Base-by-base conservation (phyloP, 2,329 filamentous ascomycete genomes). In the Xylariaceae sp. region DNA sequence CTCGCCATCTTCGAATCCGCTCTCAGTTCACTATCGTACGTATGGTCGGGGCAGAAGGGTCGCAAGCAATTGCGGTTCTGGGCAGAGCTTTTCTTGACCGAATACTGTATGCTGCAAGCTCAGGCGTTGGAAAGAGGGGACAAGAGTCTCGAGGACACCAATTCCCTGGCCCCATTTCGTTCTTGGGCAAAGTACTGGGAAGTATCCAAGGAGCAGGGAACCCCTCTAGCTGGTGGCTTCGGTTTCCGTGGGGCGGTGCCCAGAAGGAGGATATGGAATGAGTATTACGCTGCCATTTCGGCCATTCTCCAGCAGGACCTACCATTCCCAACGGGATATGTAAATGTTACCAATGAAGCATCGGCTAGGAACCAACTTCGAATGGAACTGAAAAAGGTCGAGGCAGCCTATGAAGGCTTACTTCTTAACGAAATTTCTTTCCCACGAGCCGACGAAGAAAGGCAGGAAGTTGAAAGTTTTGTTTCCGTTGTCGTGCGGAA, bases 221-320 rank as follows among this genome's bases (percentile, higher is more conserved):
- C 77, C 2, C 74, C 78, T 1, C 73, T 80, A 3, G 73, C 76
- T 0, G 84, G 83, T 37, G 84, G 85, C 5, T 77, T 79, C 54
- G 83, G 83, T n/a, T 81, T 84, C 65, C 79, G 80, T 59, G 82
- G 84, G 19, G 78, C 82, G 9, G 80, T 87, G 18, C 81, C 84
- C 26, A 79, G 89, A 60, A 81, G 89, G 59, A 77, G 85, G 41
- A 86, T 96, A 44, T 97, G 93, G 93, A 87, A 84, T 65, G 85
- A 90, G 60, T 97, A 97, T 72, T 96, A 96, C 70, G 77, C 85
- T 44, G 85, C 89, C 1, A 76, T 97, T 18, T 96, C 92, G 1
- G 80, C 79, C n/a, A 84, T 96, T 37, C 73, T 97, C 6, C 87
- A 88, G 65, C 76, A 85, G 51, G 83, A 86, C 56, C 68, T 90